Conservation (phyloP, 768 basidiomycete species). For the Calocybe indica region DNA sequence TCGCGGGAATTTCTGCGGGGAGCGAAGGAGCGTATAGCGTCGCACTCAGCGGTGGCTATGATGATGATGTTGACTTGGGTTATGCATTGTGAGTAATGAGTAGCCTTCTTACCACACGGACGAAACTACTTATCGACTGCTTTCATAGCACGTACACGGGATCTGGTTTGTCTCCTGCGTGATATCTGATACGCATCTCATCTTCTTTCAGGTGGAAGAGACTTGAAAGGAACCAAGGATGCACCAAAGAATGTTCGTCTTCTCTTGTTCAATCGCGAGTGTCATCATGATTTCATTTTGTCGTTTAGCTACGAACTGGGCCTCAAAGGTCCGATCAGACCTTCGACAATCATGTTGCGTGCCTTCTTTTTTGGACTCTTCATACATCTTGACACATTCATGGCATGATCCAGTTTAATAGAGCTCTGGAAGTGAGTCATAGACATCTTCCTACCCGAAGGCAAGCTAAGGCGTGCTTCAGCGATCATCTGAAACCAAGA, state of each 20-base stretch:
- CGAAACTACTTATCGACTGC: neutral
- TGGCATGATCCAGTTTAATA: conserved; percentile 45
- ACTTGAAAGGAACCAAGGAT: conserved; percentile 77
- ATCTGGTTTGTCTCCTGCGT: conserved; percentile 40
- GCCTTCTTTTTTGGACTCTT: neutral
- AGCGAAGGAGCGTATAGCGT: conserved; percentile 75
- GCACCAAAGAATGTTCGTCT: conserved; percentile 75
- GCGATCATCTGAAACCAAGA: conserved; percentile 73
- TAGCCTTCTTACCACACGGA: neutral
- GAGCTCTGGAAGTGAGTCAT: conserved; percentile 51
- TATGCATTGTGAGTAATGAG: conserved; percentile 65
- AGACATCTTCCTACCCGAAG: neutral
- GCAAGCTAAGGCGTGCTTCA: conserved; percentile 17
- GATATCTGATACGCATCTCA: neutral
- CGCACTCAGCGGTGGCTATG: conserved; percentile 85
- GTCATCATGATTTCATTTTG: neutral
- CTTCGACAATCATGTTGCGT: conserved; percentile 57
- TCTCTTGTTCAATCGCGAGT: neutral
- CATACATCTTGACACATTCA: neutral
- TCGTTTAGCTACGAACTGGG: conserved; percentile 75
- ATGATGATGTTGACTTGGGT: conserved; percentile 78
- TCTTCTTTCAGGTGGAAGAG: conserved; percentile 59
- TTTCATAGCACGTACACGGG: conserved; percentile 69
- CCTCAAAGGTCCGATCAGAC: conserved; percentile 81
- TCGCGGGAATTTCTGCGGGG: conserved; percentile 72